A percentile compares a stretch with the other conserved stretches of the same genome.
phyloP scores from a whole-genome alignment of 257 asterid genomes.

The Nicotiana obtusifolia region DNA sequence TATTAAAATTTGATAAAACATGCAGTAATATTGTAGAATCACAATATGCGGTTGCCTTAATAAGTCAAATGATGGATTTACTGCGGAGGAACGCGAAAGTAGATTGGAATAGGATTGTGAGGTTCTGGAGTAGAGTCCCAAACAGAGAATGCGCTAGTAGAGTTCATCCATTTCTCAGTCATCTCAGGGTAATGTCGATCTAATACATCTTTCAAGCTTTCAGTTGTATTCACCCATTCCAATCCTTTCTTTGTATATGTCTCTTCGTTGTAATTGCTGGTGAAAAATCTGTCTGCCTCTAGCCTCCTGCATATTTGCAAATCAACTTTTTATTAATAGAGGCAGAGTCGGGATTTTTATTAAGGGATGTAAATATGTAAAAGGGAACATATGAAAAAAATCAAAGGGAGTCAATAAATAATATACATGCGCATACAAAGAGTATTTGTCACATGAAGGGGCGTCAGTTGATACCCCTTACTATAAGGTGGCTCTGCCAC shows the following conservation, averaged over 20 bases:
- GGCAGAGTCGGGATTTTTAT: too few species aligned
- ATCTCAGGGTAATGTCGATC: conserved; percentile 55
- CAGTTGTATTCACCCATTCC: conserved; percentile 61
- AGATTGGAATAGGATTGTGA: conserved; percentile 40
- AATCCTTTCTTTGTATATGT: conserved; percentile 53
- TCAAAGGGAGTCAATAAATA: too few species aligned
- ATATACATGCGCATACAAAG: too few species aligned
- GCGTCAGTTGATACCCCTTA: too few species aligned
- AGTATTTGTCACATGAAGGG: too few species aligned
- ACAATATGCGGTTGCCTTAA: not conserved
- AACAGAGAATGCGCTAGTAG: conserved; percentile 53
- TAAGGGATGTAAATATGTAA: too few species aligned
- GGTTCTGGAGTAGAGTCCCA: conserved; percentile 51
- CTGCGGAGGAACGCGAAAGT: conserved; percentile 39
- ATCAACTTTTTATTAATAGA: too few species aligned
- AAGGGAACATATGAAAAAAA: too few species aligned
- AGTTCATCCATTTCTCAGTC: conserved; percentile 53
- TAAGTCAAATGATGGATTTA: not conserved
- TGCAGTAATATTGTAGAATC: not conserved
- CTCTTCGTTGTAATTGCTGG: conserved; percentile 49
- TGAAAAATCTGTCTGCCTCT: conserved; percentile 59
- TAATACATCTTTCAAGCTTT: conserved; percentile 48
- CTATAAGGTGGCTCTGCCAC: too few species aligned
- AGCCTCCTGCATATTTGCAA: conserved; percentile 34
- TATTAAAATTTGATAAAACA: too few species aligned